These are phyloP conservation scores for Dactylellina leptospora DNA, from an alignment of 2,329 filamentous ascomycete species.

Conservation along the genomic window DNA sequence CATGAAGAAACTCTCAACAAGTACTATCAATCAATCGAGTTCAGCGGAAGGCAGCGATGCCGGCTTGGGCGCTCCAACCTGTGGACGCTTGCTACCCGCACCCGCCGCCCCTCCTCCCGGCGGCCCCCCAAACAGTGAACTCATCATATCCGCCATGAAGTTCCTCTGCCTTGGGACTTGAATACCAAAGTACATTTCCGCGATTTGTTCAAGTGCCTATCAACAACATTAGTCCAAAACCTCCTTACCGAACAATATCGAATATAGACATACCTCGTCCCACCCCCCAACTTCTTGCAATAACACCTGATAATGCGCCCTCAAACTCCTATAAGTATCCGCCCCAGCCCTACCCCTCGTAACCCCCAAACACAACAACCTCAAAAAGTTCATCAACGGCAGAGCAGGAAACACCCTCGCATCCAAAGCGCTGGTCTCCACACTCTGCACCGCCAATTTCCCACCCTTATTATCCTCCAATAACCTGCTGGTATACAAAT, in stretches of 20 bases:
- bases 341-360: slow-evolving; percentile 75
- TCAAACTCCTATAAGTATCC: slow-evolving; percentile 82
- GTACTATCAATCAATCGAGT: slow-evolving; percentile 47
- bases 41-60: slow-evolving; percentile 43
- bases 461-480: slow-evolving; percentile 64
- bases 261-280: slow-evolving; percentile 67
- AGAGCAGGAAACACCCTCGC: slow-evolving; percentile 85
- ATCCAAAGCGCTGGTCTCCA: slow-evolving; percentile 77
- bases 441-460: slow-evolving; percentile 68
- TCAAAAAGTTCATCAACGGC: slow-evolving; percentile 94
- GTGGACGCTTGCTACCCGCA: slow-evolving; percentile 31
- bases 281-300: slow-evolving; percentile 80
- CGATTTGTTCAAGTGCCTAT: slow-evolving; percentile 78
- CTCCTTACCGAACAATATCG: background rate
- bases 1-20: slow-evolving; percentile 11
- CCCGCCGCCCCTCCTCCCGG: slow-evolving; percentile 1
- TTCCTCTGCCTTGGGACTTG: slow-evolving; percentile 87
- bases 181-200: slow-evolving; percentile 97
- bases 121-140: slow-evolving; percentile 77
- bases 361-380: slow-evolving; percentile 80
- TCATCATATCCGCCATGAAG: slow-evolving; percentile 96
- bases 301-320: slow-evolving; percentile 79
- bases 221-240: background rate
- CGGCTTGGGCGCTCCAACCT: slow-evolving; percentile 52
- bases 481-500: slow-evolving; percentile 76